Base-by-base conservation (phyloP, 805 yeast genomes). In the Teunomyces atbi region DNA sequence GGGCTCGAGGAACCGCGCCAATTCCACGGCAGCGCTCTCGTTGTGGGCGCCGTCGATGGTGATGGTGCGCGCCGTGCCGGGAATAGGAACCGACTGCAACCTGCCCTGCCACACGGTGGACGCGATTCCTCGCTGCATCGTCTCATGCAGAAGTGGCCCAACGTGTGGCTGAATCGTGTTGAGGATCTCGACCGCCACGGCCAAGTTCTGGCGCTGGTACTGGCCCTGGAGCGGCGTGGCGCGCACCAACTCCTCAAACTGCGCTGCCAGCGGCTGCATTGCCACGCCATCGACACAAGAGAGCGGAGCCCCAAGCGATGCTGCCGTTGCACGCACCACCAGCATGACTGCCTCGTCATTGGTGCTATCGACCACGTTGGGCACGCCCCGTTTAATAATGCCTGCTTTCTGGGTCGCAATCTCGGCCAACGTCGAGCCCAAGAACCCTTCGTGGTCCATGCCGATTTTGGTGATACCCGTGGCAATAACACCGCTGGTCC, bases 21-120 rank as follows among this genome's bases (percentile, higher is more conserved):
- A 68, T 56, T 86, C 89, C n/a, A 67, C 64, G 0, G 97, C 94
- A 0, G 97, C 96, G 49, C 83, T 81, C 5, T 81, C 82, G 60
- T 94, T 94, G 62, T 94, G 98, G 0, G 98, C 97, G 2, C 98
- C 98, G 66, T 92, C 98, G 2, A 94, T 58, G 3, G 94, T 64
- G 0, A 82, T 62, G 1, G 56, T 51, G 0, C 47, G 47, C 5
- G 54, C 56, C 1, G 73, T 43, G 1, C 61, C 53, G 2, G 62
- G 42, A 18, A 61, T 55, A 1, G 43, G 42, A 1, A 65, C 43
- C 1, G 57, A 47, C 57, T 94, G 96, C 44, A 94, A 66, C 49
- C 99, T 69, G 1, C 97, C 98, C 0, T 96, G 96, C 98, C 98
- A 91, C 6, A 54, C 51, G 0, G 90, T 83, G 0, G 53, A 44